phyloP scores from a whole-genome alignment of 805 yeast species.

The Metschnikowia gruessii region DNA sequence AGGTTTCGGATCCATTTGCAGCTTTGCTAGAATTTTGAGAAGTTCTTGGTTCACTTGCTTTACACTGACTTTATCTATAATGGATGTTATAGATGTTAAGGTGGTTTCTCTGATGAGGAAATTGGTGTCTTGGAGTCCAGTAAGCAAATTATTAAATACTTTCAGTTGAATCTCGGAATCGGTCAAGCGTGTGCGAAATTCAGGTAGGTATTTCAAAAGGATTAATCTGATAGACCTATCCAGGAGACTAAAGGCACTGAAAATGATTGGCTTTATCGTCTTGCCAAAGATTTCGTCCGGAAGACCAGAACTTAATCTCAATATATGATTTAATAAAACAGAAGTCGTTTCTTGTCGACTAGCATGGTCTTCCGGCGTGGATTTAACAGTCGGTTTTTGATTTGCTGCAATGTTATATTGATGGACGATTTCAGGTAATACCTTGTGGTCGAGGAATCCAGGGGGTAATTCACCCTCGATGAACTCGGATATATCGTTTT shows the following conservation, averaged over 20 bases:
- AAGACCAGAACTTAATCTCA: slow-evolving; percentile 33
- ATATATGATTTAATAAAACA: slow-evolving; percentile 40
- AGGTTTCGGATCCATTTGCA: slow-evolving; percentile 74
- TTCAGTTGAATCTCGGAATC: slow-evolving; percentile 64
- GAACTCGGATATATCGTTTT: slow-evolving; percentile 27
- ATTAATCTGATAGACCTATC: slow-evolving; percentile 78
- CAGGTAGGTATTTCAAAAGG: slow-evolving; percentile 62
- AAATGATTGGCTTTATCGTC: slow-evolving; percentile 58
- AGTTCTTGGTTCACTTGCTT: slow-evolving; percentile 86
- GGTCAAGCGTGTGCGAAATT: slow-evolving; percentile 47
- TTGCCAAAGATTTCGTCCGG: slow-evolving; percentile 36
- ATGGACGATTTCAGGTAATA: slow-evolving; percentile 67
- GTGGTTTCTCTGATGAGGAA: slow-evolving; percentile 79
- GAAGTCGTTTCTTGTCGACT: slow-evolving; percentile 38
- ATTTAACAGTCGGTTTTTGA: slow-evolving; percentile 25
- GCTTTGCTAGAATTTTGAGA: slow-evolving; percentile 72
- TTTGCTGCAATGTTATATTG: slow-evolving; percentile 33
- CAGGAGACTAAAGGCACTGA: slow-evolving; percentile 57
- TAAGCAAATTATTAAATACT: slow-evolving; percentile 63
- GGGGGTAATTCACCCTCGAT: slow-evolving; percentile 38
- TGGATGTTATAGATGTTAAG: slow-evolving; percentile 57
- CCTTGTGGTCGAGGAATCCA: slow-evolving; percentile 54
- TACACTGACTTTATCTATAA: slow-evolving; percentile 65
- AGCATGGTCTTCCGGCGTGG: slow-evolving; percentile 29
- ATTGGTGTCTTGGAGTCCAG: slow-evolving; percentile 86